These are phyloP conservation scores for Coffea canephora DNA, from an alignment of 257 asterid genomes.

Conservation along the genomic window DNA sequence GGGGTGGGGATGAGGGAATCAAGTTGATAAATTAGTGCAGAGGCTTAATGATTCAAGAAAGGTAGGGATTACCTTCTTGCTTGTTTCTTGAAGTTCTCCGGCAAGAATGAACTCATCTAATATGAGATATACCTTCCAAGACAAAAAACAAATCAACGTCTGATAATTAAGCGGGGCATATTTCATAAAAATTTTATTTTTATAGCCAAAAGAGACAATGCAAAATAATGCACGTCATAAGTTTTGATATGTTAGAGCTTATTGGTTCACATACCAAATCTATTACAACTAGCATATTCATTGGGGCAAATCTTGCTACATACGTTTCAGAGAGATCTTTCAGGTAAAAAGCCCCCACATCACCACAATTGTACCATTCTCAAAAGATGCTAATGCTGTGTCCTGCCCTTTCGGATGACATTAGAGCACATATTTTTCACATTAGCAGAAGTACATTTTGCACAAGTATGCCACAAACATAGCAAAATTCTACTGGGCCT, in stretches of 20 bases:
- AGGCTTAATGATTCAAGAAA: background rate
- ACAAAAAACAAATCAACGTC: conserved; percentile 4
- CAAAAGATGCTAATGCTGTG: background rate
- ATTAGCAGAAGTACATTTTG: background rate
- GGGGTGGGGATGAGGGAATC: background rate
- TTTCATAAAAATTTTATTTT: background rate
- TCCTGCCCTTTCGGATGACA: background rate
- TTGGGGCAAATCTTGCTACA: background rate
- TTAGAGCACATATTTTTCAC: background rate
- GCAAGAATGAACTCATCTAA: conserved; percentile 97
- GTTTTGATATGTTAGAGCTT: background rate
- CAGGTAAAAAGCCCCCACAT: background rate
- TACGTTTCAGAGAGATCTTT: background rate
- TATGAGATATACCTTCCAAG: conserved; percentile 77
- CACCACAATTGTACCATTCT: background rate
- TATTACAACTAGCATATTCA: background rate
- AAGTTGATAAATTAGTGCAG: background rate
- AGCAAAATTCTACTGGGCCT: background rate
- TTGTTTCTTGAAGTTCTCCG: conserved; percentile 97
- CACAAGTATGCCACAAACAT: background rate
- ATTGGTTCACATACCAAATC: too few species aligned
- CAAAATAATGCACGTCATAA: background rate
- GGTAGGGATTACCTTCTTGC: conserved; percentile 67
- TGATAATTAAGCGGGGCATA: background rate
- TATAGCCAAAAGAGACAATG: too few species aligned